phyloP scores from a whole-genome alignment of 1,139 yeast genomes.

The Yamadazyma siamensis region DNA sequence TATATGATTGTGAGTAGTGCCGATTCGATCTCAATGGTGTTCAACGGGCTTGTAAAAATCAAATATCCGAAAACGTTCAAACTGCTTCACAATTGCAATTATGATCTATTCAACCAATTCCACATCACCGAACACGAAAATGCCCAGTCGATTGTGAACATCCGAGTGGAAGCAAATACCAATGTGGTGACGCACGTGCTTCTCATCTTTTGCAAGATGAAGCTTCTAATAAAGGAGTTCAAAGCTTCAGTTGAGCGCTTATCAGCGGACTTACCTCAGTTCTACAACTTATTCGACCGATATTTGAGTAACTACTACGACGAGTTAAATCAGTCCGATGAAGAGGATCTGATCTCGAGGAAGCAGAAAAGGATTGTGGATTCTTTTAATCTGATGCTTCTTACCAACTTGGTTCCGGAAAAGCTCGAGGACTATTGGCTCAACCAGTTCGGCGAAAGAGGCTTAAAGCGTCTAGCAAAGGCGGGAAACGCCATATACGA shows the following conservation, averaged over 20 bases:
- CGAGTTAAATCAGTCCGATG: slow-evolving; percentile 10
- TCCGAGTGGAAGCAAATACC: background rate
- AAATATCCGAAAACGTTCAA: slow-evolving; percentile 4
- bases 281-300: slow-evolving; percentile 37
- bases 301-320: slow-evolving; percentile 32
- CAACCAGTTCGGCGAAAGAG: slow-evolving; percentile 64
- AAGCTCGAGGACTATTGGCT: slow-evolving; percentile 38
- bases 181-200: slow-evolving; percentile 8
- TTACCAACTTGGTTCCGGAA: slow-evolving; percentile 56
- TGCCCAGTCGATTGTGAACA: slow-evolving; percentile 2
- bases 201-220: slow-evolving; percentile 28
- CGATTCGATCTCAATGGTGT: slow-evolving; percentile 11
- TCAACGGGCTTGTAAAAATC: slow-evolving; percentile 27
- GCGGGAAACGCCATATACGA: slow-evolving; percentile 52
- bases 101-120: slow-evolving; percentile 28
- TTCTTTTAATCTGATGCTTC: slow-evolving; percentile 45
- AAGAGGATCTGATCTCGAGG: too few relatives aligned
- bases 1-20: slow-evolving; percentile 10
- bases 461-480: slow-evolving; percentile 56
- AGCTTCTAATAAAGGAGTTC: slow-evolving; percentile 28
- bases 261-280: slow-evolving; percentile 37
- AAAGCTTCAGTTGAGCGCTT: slow-evolving; percentile 36
- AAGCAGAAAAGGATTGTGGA: slow-evolving; percentile 9
- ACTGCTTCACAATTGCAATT: slow-evolving; percentile 15
- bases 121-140: slow-evolving; percentile 20